Percentiles rank a stretch among this genome's conserved stretches.
Conservation (phyloP, 2,329 filamentous ascomycete species). For the Aspergillus tanneri region DNA sequence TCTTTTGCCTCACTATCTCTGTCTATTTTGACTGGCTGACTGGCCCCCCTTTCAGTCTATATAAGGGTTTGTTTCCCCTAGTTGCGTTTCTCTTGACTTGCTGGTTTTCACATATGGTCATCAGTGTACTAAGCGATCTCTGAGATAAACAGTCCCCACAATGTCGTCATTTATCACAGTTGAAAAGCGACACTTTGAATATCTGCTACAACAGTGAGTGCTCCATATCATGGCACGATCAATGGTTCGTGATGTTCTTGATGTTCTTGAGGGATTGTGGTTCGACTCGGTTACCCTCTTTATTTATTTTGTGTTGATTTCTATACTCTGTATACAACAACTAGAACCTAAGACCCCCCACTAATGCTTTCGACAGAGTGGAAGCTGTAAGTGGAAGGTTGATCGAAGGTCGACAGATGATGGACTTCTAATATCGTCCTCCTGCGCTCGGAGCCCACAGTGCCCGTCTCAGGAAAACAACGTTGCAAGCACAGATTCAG, state of each 20-base stretch:
- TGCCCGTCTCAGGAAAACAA: constrained; percentile 42
- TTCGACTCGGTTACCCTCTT: too few species aligned
- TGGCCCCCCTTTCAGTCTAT: not conserved
- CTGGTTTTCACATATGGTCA: too few species aligned
- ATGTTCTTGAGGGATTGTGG: too few species aligned
- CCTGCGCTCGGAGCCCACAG: constrained; percentile 25
- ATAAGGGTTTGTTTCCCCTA: not conserved
- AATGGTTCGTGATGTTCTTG: too few species aligned
- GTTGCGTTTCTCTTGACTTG: not conserved
- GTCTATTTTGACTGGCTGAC: constrained; percentile 1
- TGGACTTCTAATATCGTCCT: not conserved
- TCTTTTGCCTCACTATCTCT: constrained; percentile 2
- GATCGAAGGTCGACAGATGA: not conserved
- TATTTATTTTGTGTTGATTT: not conserved
- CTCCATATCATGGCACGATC: not conserved
- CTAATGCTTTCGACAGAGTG: constrained; percentile 9
- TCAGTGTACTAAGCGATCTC: not conserved
- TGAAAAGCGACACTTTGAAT: constrained; percentile 61
- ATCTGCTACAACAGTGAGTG: constrained; percentile 60
- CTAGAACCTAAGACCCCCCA: not conserved
- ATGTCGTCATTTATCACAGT: constrained; percentile 54
- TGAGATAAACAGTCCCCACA: constrained; percentile 2
- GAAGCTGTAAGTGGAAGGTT: constrained; percentile 12
- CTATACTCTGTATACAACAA: not conserved
- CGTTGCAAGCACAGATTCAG: constrained; percentile 38